These are phyloP conservation scores for Ustilago cynodontis DNA, from an alignment of 1,284 basidiomycete species.

Conservation along the genomic window DNA sequence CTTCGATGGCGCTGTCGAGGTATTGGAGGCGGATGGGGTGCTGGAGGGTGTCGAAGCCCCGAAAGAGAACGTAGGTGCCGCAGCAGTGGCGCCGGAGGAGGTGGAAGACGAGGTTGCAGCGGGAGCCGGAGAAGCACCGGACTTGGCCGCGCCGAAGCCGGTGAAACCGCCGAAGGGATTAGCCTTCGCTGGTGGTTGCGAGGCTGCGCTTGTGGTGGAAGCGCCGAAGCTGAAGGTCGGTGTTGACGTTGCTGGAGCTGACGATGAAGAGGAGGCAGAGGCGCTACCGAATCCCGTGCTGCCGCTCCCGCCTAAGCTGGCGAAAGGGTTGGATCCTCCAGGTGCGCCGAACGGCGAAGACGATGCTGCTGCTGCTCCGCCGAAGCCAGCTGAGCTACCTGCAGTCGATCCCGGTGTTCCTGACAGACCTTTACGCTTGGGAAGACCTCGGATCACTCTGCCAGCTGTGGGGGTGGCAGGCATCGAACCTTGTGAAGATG, in stretches of 20 bases:
- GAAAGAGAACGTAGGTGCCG: conserved; percentile 23
- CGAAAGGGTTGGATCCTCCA: conserved; percentile 36
- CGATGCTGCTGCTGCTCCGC: conserved; percentile 13
- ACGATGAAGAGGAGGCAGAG: conserved; percentile 15
- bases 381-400: conserved; percentile 16
- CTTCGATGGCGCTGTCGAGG: conserved; percentile 22
- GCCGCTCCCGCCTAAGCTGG: conserved; percentile 25
- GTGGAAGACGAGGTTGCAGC: conserved; percentile 12
- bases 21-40: conserved; percentile 9
- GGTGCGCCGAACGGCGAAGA: conserved; percentile 21
- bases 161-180: conserved; percentile 44
- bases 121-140: conserved; percentile 22
- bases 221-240: conserved; percentile 38
- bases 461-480: conserved; percentile 37
- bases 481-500: conserved; percentile 31
- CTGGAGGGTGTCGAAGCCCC: conserved; percentile 7
- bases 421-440: conserved; percentile 30
- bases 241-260: conserved; percentile 17
- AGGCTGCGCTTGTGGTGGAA: not conserved
- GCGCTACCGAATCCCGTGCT: conserved; percentile 19
- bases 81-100: conserved; percentile 5
- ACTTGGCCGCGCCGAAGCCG: conserved; percentile 31
- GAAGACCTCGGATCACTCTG: conserved; percentile 41
- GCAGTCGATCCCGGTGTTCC: conserved; percentile 24
- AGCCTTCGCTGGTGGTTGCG: conserved; percentile 21